These are phyloP conservation scores for Apophysomyces ossiformis DNA, from an alignment of 371 early-diverging fungal genomes.

Conservation along the genomic window DNA sequence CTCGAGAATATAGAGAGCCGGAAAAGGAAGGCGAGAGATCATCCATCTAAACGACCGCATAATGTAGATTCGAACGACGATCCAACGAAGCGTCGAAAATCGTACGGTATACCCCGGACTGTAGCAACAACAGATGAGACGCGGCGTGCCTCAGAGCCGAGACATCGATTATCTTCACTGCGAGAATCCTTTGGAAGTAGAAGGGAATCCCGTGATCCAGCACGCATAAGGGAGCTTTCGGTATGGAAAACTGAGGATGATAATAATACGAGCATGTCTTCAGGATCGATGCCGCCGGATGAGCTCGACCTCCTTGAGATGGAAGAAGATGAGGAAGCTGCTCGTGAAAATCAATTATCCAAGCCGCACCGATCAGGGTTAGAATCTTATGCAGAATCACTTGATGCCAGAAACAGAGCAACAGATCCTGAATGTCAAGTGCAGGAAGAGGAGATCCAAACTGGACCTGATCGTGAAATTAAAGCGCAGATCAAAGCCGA, in stretches of 20 bases:
- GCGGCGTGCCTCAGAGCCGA: constrained; percentile 33
- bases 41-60: neutral
- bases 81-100: constrained; percentile 4
- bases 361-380: neutral
- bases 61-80: neutral
- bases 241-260: constrained; percentile 3
- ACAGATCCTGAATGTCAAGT: neutral
- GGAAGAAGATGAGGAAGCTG: neutral
- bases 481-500: constrained; percentile 44
- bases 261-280: neutral
- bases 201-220: constrained; percentile 1
- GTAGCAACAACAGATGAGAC: neutral
- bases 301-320: neutral
- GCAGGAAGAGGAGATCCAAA: neutral
- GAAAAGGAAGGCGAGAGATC: neutral
- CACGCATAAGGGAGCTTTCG: neutral
- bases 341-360: neutral
- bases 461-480: constrained; percentile 25
- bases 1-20: constrained; percentile 2
- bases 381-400: neutral
- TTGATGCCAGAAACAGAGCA: constrained; percentile 1
- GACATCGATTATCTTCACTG: neutral
- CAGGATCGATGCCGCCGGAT: neutral
- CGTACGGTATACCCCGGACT: neutral
- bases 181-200: neutral